Base-by-base conservation (phyloP, 2,329 filamentous ascomycete species). In the Alternaria infectoria region DNA sequence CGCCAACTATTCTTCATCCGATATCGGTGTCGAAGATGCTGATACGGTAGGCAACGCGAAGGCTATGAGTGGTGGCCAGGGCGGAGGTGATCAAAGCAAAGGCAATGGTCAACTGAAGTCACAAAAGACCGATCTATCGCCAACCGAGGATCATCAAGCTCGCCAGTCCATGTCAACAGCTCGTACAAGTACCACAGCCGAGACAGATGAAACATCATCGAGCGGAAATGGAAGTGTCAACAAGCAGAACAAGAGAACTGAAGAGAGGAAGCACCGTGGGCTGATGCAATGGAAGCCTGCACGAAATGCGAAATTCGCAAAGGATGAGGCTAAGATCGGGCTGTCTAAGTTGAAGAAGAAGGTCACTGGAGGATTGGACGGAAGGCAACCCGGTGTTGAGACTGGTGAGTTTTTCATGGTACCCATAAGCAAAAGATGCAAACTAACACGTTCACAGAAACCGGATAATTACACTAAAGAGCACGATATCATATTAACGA, bases 281-380 rank as follows among this genome's bases (percentile, higher is more conserved):
- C 74, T 97, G 76, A 97, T 97, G 93, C 95, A 98, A 79, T 98
- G 94, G 93, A 92, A 90, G 74, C 94, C 95, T 0, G 91, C 94
- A 77, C 86, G 95, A 44, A 97, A 97, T 76, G 84, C 89, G 21
- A 89, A 90, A 69, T 98, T 97, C 78, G 94, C 90, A 46, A 97
- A 96, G 81, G 86, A 97, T 73, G 92, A 98, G 83, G 89, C 91
- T 1, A 90, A 91, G 73, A 94, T 90, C 81, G 93, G 92, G 0
- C 80, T 93, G 6, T 85, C 89, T 47, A 92, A 92, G 78, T 81
- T 96, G 59, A 91, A 90, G 79, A 91, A 91, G 74, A 90, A 92
- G 76, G 86, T 96, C 10, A 90, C 89, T 32, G 87, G 88, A 19
- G 84, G 84, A 25, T 80, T 98, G 75, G 89, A 89, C 44, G 95